These are phyloP conservation scores for Globisporangium radiosum DNA, from an alignment of 352 stramenopile genomes.

Conservation along the genomic window DNA sequence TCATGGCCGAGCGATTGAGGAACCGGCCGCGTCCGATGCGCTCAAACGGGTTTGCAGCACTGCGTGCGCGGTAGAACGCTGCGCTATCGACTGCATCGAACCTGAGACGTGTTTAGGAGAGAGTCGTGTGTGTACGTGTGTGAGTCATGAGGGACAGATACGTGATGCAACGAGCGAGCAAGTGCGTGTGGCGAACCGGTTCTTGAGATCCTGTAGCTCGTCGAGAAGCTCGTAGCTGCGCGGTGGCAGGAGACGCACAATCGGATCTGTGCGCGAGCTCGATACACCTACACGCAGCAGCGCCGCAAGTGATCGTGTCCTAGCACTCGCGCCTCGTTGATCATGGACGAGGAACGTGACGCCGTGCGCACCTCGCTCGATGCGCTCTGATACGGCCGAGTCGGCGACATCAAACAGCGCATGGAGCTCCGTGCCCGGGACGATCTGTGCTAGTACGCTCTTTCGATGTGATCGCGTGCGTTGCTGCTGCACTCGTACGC, in stretches of 20 bases:
- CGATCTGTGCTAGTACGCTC: slow-evolving; percentile 21
- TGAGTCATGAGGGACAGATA: too few relatives aligned
- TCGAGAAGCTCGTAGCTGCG: slow-evolving; percentile 16
- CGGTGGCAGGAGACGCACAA: slow-evolving; percentile 5
- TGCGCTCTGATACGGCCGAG: neutral
- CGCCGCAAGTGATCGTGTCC: neutral
- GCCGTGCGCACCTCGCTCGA: slow-evolving; percentile 17
- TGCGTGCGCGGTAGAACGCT: slow-evolving; percentile 35
- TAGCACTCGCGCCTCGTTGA: neutral
- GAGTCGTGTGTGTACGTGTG: too few relatives aligned
- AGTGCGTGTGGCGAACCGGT: slow-evolving; percentile 4
- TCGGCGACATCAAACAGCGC: neutral
- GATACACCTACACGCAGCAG: neutral
- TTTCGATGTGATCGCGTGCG: neutral
- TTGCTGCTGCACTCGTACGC: neutral
- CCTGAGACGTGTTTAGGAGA: slow-evolving; percentile 5
- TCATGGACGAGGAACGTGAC: slow-evolving; percentile 27
- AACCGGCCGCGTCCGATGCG: slow-evolving; percentile 51
- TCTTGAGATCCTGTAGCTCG: slow-evolving; percentile 31
- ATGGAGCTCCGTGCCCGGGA: slow-evolving; percentile 30
- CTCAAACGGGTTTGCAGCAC: slow-evolving; percentile 50
- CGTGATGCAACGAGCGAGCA: neutral
- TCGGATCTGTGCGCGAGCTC: neutral
- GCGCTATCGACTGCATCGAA: slow-evolving; percentile 29
- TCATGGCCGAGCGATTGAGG: slow-evolving; percentile 79